A percentile compares a stretch with the other conserved stretches of the same genome.
Evolutionary conservation across 2,329 filamentous ascomycete species (phyloP).

Genomic region (Celoporthe dispersa): DNA sequence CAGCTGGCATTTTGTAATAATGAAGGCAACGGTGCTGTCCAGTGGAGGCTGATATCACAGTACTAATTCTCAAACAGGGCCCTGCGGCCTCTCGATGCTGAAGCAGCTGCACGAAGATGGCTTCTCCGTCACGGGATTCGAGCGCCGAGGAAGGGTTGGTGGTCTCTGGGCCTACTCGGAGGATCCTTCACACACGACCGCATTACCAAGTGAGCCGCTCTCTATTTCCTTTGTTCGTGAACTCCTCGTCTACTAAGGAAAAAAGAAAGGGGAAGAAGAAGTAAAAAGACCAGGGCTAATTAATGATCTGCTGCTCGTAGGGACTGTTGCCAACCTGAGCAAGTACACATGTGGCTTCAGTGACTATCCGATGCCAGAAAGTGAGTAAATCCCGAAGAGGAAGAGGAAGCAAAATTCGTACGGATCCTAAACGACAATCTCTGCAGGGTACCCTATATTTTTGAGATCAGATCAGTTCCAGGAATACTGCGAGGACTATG

Average conservation of each 20-base stretch:
- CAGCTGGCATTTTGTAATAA: not conserved
- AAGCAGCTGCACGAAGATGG: constrained; percentile 51
- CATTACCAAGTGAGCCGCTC: constrained; percentile 37
- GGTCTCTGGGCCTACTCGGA: constrained; percentile 50
- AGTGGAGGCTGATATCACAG: not conserved
- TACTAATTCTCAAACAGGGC: constrained; percentile 6
- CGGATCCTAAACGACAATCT: not conserved
- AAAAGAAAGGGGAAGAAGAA: too few species aligned
- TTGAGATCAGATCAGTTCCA: constrained; percentile 34
- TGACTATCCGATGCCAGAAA: constrained; percentile 41
- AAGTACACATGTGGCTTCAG: constrained; percentile 41
- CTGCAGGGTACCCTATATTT: constrained; percentile 26
- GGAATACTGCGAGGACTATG: constrained; percentile 41
- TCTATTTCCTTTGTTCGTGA: not conserved
- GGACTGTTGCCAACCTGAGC: constrained; percentile 21
- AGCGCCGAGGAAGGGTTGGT: constrained; percentile 45
- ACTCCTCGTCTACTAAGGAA: too few species aligned
- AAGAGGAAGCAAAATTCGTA: not conserved
- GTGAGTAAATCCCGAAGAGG: constrained; percentile 30
- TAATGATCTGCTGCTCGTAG: not conserved
- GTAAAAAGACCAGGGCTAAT: too few species aligned
- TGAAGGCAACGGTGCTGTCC: not conserved
- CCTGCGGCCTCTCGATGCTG: constrained; percentile 35
- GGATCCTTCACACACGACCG: constrained; percentile 40
- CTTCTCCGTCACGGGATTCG: constrained; percentile 49